phyloP scores from a whole-genome alignment of 2,329 filamentous ascomycete genomes.

The Conoideocrella luteorostrata region DNA sequence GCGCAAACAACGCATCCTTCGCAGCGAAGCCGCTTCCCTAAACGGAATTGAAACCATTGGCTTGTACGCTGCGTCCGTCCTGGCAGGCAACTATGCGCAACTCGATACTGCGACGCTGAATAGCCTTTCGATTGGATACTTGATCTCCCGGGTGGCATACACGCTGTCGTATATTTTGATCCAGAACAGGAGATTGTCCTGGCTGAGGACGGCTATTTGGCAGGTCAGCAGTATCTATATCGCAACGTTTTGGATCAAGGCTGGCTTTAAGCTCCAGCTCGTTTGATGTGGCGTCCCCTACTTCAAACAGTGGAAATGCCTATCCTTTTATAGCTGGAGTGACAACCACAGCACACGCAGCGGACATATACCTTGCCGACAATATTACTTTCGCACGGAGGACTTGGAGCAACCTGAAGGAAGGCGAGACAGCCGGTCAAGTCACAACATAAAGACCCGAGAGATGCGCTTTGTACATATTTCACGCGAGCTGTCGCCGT shows the following conservation, averaged over 20 bases:
- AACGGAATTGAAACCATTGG: slow-evolving; percentile 41
- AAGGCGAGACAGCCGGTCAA: too few species aligned
- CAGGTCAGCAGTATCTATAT: slow-evolving; percentile 25
- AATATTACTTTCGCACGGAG: too few species aligned
- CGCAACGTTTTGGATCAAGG: slow-evolving; percentile 34
- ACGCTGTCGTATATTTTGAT: slow-evolving; percentile 37
- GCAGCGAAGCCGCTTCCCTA: slow-evolving; percentile 42
- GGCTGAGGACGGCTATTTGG: slow-evolving; percentile 35
- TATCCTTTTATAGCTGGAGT: too few species aligned
- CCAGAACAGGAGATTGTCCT: slow-evolving; percentile 31
- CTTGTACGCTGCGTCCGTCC: slow-evolving; percentile 35
- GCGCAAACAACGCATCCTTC: slow-evolving; percentile 48
- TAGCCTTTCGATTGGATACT: slow-evolving; percentile 30
- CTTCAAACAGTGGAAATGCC: too few species aligned
- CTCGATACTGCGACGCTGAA: slow-evolving; percentile 33
- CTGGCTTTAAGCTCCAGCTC: slow-evolving; percentile 25
- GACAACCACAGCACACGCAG: too few species aligned
- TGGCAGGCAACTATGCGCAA: slow-evolving; percentile 38
- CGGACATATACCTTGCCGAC: too few species aligned
- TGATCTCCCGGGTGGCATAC: slow-evolving; percentile 33
- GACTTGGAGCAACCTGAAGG: too few species aligned
- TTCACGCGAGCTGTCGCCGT: too few species aligned
- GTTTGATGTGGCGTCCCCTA: too few species aligned
- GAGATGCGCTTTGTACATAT: too few species aligned
- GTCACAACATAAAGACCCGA: too few species aligned